Base-by-base conservation (phyloP, 768 basidiomycete genomes). In the Kwoniella pini region DNA sequence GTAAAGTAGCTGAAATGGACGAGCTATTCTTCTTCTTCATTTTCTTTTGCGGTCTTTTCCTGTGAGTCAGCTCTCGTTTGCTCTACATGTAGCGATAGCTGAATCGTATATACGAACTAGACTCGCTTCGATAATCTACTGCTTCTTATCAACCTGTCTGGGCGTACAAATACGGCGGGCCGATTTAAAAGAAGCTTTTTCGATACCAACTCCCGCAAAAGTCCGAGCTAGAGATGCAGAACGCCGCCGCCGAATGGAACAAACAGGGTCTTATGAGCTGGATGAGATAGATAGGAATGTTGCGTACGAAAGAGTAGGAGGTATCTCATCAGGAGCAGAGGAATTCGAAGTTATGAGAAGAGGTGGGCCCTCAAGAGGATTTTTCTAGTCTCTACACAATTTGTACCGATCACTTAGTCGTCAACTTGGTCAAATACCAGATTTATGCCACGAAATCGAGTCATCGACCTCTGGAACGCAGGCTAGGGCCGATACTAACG, bases 61-160 rank as follows among this genome's bases (percentile, higher is more conserved):
- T 64, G 73, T 75, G 26, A 54, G 73, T 28, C 19, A n/a, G n/a
- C n/a, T n/a, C n/a, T n/a, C n/a, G n/a, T n/a, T n/a, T n/a, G n/a
- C n/a, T n/a, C n/a, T n/a, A n/a, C n/a, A n/a, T n/a, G n/a, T n/a
- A n/a, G n/a, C n/a, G n/a, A n/a, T n/a, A n/a, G n/a, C n/a, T n/a
- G n/a, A n/a, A n/a, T n/a, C n/a, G n/a, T 44, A 13, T 36, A 27
- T 4, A n/a, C 7, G 7, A n/a, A 7, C 12, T 63, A 75, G 75
- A 22, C 60, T 72, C 30, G 50, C 55, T 45, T 67, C 69, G 6
- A 62, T 76, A 30, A 74, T 76, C 43, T 76, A 68, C 63, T 74
- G 72, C 59, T 74, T 76, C 62, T 69, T 76, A 21, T 76, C 75
- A 2, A 74, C 75, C 1, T 76, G 75, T 45, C 57, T 76, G 6